phyloP scores from a whole-genome alignment of 768 basidiomycete genomes.

The Grammothele lineata region DNA sequence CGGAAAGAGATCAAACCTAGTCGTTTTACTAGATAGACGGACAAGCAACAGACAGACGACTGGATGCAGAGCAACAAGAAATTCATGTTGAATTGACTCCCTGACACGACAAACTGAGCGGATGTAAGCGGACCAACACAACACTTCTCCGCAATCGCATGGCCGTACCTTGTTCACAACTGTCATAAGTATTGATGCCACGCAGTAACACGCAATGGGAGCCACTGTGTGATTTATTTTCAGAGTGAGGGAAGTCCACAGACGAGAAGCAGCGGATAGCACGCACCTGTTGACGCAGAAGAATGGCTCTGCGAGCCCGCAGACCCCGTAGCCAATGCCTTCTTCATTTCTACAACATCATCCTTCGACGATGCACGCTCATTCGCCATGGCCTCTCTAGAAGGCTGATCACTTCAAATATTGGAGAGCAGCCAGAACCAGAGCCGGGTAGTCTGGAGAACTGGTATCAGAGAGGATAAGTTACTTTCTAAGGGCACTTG shows the following conservation, averaged over 20 bases:
- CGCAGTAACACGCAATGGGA: constrained; percentile 84
- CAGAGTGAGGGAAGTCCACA: no score
- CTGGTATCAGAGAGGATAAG: no score
- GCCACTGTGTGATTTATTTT: constrained; percentile 46
- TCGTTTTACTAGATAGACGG: constrained; percentile 71
- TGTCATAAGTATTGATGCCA: constrained; percentile 95
- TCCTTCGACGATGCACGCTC: constrained; percentile 15
- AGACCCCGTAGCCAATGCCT: constrained; percentile 40
- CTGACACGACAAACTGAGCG: constrained; percentile 88
- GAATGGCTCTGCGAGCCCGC: background rate
- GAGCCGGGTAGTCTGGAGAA: no score
- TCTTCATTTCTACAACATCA: constrained; percentile 52
- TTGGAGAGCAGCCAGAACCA: background rate
- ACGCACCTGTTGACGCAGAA: constrained; percentile 17
- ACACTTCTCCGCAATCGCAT: background rate
- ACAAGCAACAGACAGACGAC: constrained; percentile 78
- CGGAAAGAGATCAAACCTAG: constrained; percentile 80
- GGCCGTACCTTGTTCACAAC: constrained; percentile 84
- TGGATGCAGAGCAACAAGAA: constrained; percentile 92
- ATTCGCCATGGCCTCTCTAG: background rate
- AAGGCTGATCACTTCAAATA: background rate
- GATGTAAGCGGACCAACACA: no score
- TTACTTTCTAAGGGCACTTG: no score
- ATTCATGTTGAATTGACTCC: constrained; percentile 92
- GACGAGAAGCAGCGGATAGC: no score